Evolutionary conservation across 1,139 yeast species (phyloP).

Genomic region (Kodamaea sp.): DNA sequence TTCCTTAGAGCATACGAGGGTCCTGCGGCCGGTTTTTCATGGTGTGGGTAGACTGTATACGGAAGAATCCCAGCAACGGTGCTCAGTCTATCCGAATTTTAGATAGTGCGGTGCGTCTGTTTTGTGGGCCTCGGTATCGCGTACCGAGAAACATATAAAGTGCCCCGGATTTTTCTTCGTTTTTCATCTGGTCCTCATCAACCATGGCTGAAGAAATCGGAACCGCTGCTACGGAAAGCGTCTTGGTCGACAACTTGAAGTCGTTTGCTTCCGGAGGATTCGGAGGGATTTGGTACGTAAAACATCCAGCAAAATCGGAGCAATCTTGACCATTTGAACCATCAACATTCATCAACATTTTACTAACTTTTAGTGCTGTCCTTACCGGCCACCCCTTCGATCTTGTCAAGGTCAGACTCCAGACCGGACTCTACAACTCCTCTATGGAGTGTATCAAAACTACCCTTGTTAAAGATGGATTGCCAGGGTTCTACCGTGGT

Average conservation of each 20-base stretch:
- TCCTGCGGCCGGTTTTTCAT: no score
- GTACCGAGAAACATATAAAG: slow-evolving; percentile 7
- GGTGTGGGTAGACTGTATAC: no score
- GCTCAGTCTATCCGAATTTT: neutral
- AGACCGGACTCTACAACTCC: slow-evolving; percentile 65
- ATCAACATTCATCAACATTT: neutral
- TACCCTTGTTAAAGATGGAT: slow-evolving; percentile 73
- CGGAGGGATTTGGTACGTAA: slow-evolving; percentile 46
- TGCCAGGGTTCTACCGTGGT: slow-evolving; percentile 80
- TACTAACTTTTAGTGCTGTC: slow-evolving; percentile 57
- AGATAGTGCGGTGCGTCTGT: no score
- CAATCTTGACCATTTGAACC: neutral
- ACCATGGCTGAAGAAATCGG: slow-evolving; percentile 42
- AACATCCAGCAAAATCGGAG: neutral
- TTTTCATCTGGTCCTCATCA: neutral
- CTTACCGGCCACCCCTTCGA: slow-evolving; percentile 96
- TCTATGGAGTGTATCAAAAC: slow-evolving; percentile 67
- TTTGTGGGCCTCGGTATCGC: slow-evolving; percentile 9
- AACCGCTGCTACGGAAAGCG: slow-evolving; percentile 35
- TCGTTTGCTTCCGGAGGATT: slow-evolving; percentile 89
- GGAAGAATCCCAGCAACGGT: no score
- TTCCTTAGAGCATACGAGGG: no score
- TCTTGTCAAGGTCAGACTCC: slow-evolving; percentile 87
- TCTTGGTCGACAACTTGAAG: slow-evolving; percentile 56
- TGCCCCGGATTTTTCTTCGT: slow-evolving; percentile 12